phyloP scores from a whole-genome alignment of 2,329 filamentous ascomycete genomes.

The Calonectria fujianensis region DNA sequence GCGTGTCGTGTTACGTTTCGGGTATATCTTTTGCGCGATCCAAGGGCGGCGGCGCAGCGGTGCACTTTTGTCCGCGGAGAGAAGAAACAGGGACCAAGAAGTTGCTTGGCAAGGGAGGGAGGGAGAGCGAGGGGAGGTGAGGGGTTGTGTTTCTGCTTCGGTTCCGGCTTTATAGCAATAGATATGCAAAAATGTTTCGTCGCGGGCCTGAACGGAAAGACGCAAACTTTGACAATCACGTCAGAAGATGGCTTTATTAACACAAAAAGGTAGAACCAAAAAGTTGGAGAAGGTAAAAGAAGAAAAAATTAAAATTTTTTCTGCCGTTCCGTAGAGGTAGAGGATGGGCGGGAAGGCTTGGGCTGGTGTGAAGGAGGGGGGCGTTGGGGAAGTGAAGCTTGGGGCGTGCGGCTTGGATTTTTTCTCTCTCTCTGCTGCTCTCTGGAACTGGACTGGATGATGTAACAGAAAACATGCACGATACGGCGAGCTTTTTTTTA shows the following conservation, averaged over 20 bases:
- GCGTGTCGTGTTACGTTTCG: constrained; percentile 33
- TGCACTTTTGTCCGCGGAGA: background rate
- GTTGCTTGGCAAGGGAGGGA: background rate
- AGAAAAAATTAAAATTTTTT: constrained; percentile 39
- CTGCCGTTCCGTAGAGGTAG: background rate
- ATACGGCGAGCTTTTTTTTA: constrained; percentile 22
- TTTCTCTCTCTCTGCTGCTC: background rate
- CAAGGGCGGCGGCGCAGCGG: constrained; percentile 36
- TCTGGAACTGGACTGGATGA: constrained; percentile 1
- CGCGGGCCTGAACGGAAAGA: background rate
- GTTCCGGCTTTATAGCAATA: constrained; percentile 25
- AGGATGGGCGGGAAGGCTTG: constrained; percentile 17
- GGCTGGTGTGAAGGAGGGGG: constrained; percentile 3
- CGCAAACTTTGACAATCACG: constrained; percentile 43
- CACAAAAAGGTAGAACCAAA: background rate
- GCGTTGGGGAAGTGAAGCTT: constrained; percentile 24
- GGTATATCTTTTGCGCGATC: constrained; percentile 51
- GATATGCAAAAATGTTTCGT: constrained; percentile 7
- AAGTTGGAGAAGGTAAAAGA: constrained; percentile 11
- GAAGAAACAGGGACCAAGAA: background rate
- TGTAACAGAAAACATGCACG: constrained; percentile 15
- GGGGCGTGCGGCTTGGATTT: constrained; percentile 16
- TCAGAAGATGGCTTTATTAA: constrained; percentile 42
- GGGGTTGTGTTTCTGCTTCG: background rate
- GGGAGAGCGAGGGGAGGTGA: background rate